Evolutionary conservation across 768 basidiomycete species (phyloP), one percentile per base, ranked within the genome.

Genomic region (Gymnopilus junonius): DNA sequence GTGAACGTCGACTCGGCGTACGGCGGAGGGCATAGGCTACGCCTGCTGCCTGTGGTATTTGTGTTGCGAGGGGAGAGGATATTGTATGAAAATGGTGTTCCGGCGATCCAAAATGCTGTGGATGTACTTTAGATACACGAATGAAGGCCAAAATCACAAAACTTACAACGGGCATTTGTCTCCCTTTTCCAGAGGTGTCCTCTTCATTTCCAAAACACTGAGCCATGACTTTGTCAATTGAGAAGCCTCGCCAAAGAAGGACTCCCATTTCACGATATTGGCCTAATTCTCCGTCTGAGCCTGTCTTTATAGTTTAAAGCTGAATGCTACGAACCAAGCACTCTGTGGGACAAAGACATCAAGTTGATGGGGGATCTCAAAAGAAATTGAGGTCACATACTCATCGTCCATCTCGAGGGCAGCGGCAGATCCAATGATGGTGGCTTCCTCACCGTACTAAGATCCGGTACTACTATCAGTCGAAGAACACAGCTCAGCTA

Each of bases 211-310:
- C 92, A 70, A 97, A 94, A 74, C 93, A 95, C 74, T 97, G 95
- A 0, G 88, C 88, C 93, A 98, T 96, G 61, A 92, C 79, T n/a
- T 83, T 78, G 68, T 94, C 87, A 20, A 95, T 73, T 17, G 85
- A 80, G 72, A 92, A 97, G 21, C 89, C 93, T 40, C 96, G 86
- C 90, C 93, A 96, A 1, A 97, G 79, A 8, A 97, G 82, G 5
- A 95, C 95, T 43, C 94, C 95, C 80, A 94, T 88, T 81, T 94
- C 94, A 58, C 93, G 91, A 70, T 98, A 98, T 82, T 98, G 95
- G 51, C 90, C 91, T 93, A 48, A 50, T 54, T 35, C 20, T 35
- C 29, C 12, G 34, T 63, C 25, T 60, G 35, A 64, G 59, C 43
- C 35, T 17, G 40, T 61, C 8, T 57, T 14, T 63, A n/a, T 23